Base-by-base conservation (phyloP, 2,329 filamentous ascomycete species). In the Lasiodiplodia citricola region DNA sequence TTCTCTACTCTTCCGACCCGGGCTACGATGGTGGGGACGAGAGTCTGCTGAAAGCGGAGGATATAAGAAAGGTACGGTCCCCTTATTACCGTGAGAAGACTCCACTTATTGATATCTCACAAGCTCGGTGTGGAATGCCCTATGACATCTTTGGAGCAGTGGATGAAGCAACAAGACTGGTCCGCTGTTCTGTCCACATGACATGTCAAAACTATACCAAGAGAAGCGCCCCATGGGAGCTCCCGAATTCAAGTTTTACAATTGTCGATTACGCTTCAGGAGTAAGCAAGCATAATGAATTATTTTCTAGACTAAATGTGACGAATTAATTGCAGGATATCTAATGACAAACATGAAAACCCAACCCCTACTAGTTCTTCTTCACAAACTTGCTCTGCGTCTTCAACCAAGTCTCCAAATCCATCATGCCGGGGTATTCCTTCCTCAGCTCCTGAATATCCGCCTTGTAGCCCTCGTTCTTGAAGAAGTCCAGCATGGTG, bases 401-500 rank as follows among this genome's bases (percentile, higher is more conserved):
- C 76, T 18, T 57, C 54, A 87, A 69, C 83, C 84, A 87, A 10
- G 74, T 78, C 70, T 79, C 80, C 69, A 87, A 85, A 66, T 82
- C 78, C 73, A 82, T 82, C 74, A 87, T 72, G n/a, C 77, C 77
- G 2, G 82, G 81, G 75, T 87, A 78, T 69, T 80, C 75, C 70
- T 76, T 77, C 75, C 75, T 82, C 72, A 85, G 68, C 65, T 74
- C 78, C 23, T 70, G 50, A 64, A 87, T 79, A 74, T 87, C 81
- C 7, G 80, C 83, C 8, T 77, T 78, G 72, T 82, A 87, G 0
- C 84, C 84, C 35, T 81, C 78, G 8, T 80, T 77, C 56, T 76
- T 75, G 69, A 87, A 87, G 84, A 85, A 87, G 25, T 78, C 76
- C 57, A 84, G 81, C 83, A 86, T 86, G 14, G 76, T 57, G 10